Conservation (phyloP, 2,329 filamentous ascomycete genomes). For the Ophiostoma novo-ulmi region DNA sequence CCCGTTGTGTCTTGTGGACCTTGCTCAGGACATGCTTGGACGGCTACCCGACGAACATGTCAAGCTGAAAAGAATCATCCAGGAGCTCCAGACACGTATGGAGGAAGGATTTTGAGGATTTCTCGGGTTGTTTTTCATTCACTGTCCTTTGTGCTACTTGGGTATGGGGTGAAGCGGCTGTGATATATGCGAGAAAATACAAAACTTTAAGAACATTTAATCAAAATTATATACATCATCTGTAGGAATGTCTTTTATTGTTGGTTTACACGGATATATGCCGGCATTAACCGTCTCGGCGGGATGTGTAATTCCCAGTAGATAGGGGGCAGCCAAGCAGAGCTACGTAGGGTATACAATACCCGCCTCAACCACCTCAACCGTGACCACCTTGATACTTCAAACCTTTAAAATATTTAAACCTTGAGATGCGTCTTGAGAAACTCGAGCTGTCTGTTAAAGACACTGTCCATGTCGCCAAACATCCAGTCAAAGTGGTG, state of each 20-base stretch:
- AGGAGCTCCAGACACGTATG: background rate
- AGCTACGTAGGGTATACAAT: background rate
- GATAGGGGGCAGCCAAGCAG: background rate
- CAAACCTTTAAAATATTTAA: background rate
- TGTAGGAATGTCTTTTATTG: background rate
- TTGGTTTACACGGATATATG: background rate
- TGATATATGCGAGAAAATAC: background rate
- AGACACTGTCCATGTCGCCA: background rate
- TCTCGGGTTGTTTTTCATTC: background rate
- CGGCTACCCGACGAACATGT: background rate
- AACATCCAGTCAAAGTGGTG: background rate
- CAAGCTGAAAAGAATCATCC: background rate
- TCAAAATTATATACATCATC: background rate
- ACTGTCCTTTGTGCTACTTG: background rate
- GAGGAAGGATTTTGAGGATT: background rate
- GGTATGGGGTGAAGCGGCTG: background rate
- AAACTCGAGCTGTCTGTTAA: background rate
- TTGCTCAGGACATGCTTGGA: background rate
- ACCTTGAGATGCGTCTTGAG: background rate
- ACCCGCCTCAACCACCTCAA: background rate
- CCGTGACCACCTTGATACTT: background rate
- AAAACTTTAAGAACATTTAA: background rate
- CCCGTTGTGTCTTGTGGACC: background rate
- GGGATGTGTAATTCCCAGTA: background rate
- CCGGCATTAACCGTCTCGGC: background rate